A percentile compares a stretch with the other conserved stretches of the same genome.
Evolutionary conservation across 169 alveolate genomes (phyloP).

Genomic region (Eimeria necatrix): DNA sequence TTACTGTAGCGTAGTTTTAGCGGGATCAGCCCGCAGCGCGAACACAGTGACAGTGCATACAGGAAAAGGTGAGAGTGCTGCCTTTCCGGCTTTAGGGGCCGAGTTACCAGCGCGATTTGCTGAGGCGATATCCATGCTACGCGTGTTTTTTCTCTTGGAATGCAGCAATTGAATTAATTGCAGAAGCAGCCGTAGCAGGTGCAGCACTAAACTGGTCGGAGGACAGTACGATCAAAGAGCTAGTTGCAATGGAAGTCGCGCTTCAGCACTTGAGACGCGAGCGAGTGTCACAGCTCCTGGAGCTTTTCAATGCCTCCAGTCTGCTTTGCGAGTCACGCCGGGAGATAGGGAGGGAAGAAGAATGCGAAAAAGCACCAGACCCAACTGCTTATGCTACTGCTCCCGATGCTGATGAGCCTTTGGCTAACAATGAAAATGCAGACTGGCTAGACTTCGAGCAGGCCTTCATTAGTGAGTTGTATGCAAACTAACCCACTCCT

Average conservation of each 20-base stretch:
- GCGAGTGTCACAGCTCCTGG: neutral
- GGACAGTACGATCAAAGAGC: neutral
- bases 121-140: neutral
- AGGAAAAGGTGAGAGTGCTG: neutral
- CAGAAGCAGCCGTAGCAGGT: slow-evolving; percentile 17
- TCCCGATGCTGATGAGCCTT: no score
- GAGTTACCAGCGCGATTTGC: neutral
- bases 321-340: neutral
- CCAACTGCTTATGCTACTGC: no score
- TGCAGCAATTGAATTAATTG: neutral
- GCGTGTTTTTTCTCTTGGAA: neutral
- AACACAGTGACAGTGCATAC: no score
- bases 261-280: neutral
- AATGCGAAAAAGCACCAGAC: no score
- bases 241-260: neutral
- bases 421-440: no score
- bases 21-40: neutral
- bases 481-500: no score
- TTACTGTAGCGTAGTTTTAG: neutral
- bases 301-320: neutral
- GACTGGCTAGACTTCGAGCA: no score
- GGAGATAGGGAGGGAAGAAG: no score
- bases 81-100: neutral
- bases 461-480: no score
- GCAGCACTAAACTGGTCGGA: neutral